These are phyloP conservation scores for Lactarius trivialis DNA, from an alignment of 768 basidiomycete species.

Conservation along the genomic window DNA sequence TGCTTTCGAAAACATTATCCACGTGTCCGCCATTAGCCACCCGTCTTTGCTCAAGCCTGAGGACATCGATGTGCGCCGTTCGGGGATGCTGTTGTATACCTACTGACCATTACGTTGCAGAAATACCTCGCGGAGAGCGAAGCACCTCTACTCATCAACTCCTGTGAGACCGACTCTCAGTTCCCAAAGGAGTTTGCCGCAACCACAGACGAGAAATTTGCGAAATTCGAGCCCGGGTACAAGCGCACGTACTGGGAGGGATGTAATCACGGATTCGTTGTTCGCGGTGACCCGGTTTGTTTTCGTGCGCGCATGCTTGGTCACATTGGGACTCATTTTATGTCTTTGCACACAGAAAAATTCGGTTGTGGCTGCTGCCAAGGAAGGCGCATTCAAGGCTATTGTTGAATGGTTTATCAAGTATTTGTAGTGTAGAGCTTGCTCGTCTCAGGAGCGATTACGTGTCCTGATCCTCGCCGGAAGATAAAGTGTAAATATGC, in stretches of 20 bases:
- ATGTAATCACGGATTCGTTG: conserved; percentile 39
- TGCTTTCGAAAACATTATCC: conserved; percentile 36
- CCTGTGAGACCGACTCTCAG: conserved; percentile 31
- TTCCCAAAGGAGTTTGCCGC: conserved; percentile 33
- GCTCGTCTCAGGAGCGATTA: background rate
- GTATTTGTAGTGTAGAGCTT: conserved; percentile 23
- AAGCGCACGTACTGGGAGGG: conserved; percentile 33
- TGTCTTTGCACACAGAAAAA: conserved; percentile 23
- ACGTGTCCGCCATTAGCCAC: conserved; percentile 39
- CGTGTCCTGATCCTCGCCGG: background rate
- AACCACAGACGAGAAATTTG: conserved; percentile 35
- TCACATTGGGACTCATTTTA: conserved; percentile 13
- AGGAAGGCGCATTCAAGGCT: conserved; percentile 38
- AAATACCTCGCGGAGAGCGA: conserved; percentile 30
- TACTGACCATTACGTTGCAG: conserved; percentile 22
- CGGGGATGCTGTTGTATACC: background rate
- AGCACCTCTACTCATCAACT: conserved; percentile 40
- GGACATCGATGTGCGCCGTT: conserved; percentile 33
- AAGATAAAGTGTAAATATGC: background rate
- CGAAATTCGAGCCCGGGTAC: conserved; percentile 35
- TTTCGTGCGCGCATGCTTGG: background rate
- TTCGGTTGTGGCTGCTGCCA: conserved; percentile 31
- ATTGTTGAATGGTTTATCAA: conserved; percentile 34
- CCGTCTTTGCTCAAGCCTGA: conserved; percentile 39
- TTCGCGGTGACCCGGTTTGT: conserved; percentile 34